Evolutionary conservation across 2,329 filamentous ascomycete genomes (phyloP).

Genomic region (Xylaria arbuscula): DNA sequence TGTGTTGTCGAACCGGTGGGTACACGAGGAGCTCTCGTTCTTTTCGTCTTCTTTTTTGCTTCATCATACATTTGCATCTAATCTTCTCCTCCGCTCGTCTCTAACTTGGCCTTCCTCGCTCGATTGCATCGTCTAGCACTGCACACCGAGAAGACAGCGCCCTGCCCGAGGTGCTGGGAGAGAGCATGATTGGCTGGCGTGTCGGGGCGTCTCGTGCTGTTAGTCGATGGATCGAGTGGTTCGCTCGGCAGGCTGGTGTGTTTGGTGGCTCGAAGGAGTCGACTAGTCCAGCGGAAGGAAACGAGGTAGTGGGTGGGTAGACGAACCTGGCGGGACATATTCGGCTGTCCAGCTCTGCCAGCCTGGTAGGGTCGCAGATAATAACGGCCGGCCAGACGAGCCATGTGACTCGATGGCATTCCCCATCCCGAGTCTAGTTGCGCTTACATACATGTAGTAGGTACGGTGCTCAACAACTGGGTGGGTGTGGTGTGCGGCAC

Average conservation of each 20-base stretch:
- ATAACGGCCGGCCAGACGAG: neutral
- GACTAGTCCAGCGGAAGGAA: conserved; percentile 15
- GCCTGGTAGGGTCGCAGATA: conserved; percentile 3
- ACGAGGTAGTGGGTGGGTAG: conserved; percentile 23
- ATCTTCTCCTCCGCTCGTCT: neutral
- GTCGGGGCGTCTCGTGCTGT: conserved; percentile 19
- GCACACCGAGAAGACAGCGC: conserved; percentile 21
- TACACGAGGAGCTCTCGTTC: neutral
- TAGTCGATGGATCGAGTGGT: conserved; percentile 32
- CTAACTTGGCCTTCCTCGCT: neutral
- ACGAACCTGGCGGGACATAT: conserved; percentile 12
- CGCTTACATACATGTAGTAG: neutral
- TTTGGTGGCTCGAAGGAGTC: conserved; percentile 30
- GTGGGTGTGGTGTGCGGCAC: conserved; percentile 13
- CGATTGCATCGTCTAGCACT: conserved; percentile 11
- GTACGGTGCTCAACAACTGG: neutral
- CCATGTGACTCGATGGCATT: neutral
- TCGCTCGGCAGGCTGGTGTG: conserved; percentile 31
- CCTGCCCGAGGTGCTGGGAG: conserved; percentile 37
- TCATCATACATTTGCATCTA: neutral
- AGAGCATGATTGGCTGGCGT: conserved; percentile 34
- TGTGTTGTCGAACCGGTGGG: conserved; percentile 28
- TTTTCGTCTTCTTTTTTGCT: neutral
- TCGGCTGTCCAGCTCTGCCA: conserved; percentile 9
- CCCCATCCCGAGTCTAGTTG: neutral